Conservation (phyloP, 768 basidiomycete genomes). For the Amanita polypyramis region DNA sequence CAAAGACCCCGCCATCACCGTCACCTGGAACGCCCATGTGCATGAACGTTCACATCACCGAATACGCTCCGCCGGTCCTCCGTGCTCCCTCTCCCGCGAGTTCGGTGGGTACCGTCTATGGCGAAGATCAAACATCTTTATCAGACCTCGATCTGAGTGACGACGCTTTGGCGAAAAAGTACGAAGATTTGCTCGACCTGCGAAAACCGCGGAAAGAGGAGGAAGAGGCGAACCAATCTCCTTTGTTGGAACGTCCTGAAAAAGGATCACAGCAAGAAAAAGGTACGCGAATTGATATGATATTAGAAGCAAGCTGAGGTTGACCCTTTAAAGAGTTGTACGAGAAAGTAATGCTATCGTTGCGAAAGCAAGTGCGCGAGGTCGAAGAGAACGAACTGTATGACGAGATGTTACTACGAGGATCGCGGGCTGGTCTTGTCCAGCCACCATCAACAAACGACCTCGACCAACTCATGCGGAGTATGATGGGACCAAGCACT, state of each 20-base stretch:
- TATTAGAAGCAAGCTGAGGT: not conserved
- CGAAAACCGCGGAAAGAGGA: constrained; percentile 28
- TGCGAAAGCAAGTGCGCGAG: constrained; percentile 26
- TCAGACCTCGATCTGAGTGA: constrained; percentile 36
- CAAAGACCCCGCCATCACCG: too few species aligned
- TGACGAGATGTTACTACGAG: constrained; percentile 34
- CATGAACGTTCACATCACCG: constrained; percentile 25
- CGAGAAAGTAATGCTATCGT: constrained; percentile 24
- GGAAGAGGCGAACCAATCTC: constrained; percentile 26
- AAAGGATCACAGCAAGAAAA: constrained; percentile 22
- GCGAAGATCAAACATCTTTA: constrained; percentile 33
- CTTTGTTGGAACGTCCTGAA: constrained; percentile 22
- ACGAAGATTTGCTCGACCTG: constrained; percentile 28
- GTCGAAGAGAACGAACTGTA: constrained; percentile 39
- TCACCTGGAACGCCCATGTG: constrained; percentile 12
- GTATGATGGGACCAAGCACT: constrained; percentile 33
- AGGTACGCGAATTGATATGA: constrained; percentile 18
- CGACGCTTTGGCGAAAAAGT: constrained; percentile 31
- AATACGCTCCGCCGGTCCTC: constrained; percentile 37
- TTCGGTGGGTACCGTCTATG: constrained; percentile 38
- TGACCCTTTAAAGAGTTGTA: constrained; percentile 16
- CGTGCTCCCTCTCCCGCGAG: constrained; percentile 42
- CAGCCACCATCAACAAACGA: constrained; percentile 32
- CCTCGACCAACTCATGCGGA: constrained; percentile 38
- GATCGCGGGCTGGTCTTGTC: constrained; percentile 34